Evolutionary conservation across 345 rosid species (phyloP).

Genomic region (Eucalyptus microcorys): DNA sequence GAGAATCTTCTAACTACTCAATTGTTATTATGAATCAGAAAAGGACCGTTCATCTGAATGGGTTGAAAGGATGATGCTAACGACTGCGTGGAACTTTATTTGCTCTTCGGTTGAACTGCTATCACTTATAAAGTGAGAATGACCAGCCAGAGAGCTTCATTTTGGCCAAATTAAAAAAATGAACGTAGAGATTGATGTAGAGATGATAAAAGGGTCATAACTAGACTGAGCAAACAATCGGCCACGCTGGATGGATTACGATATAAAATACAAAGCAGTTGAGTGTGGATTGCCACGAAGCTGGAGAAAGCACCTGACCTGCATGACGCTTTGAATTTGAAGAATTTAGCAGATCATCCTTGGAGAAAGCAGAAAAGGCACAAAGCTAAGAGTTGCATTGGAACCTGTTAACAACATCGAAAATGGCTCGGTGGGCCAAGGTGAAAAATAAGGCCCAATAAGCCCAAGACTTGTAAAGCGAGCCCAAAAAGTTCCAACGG

Average conservation of each 20-base stretch:
- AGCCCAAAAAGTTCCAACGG: no score
- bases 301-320: not conserved
- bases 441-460: no score
- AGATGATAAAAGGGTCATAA: not conserved
- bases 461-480: no score
- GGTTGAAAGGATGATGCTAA: not conserved
- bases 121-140: not conserved
- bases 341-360: no score
- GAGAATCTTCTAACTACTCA: not conserved
- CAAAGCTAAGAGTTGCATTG: not conserved
- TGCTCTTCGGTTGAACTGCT: not conserved
- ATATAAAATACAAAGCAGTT: not conserved
- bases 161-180: not conserved
- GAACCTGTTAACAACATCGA: not conserved
- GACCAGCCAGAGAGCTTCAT: not conserved
- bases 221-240: not conserved
- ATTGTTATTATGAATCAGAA: not conserved
- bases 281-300: not conserved
- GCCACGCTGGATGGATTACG: not conserved
- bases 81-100: not conserved
- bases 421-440: no score
- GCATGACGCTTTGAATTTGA: no score
- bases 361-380: no score
- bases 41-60: not conserved
- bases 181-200: not conserved